Evolutionary conservation across 2,329 filamentous ascomycete species (phyloP).

Genomic region (Seiridium unicorne): DNA sequence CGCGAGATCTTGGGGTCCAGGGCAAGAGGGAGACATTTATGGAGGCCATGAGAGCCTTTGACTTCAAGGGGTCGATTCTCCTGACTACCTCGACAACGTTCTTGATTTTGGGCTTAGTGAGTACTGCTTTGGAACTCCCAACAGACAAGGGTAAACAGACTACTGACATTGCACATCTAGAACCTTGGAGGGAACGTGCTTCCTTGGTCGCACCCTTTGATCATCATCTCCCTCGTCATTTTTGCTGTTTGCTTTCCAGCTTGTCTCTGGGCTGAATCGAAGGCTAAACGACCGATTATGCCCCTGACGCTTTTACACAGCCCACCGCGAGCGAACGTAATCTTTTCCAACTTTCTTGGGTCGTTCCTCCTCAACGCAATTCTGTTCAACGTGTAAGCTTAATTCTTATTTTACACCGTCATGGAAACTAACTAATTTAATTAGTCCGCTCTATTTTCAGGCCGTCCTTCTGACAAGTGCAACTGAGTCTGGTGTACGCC

Average conservation of each 20-base stretch:
- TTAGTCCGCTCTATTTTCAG: conserved; percentile 73
- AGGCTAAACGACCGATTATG: conserved; percentile 56
- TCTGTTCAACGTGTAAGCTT: conserved; percentile 54
- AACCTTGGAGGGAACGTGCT: conserved; percentile 63
- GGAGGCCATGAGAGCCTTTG: conserved; percentile 55
- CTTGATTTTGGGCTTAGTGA: conserved; percentile 57
- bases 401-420: not conserved
- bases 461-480: conserved; percentile 69
- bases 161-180: conserved; percentile 23
- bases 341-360: conserved; percentile 53
- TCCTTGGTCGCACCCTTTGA: conserved; percentile 60
- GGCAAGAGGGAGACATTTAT: conserved; percentile 41
- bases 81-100: conserved; percentile 54
- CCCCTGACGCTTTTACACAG: conserved; percentile 51
- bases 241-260: conserved; percentile 46
- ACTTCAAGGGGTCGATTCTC: conserved; percentile 52
- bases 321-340: conserved; percentile 54
- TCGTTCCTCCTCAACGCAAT: conserved; percentile 54
- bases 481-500: conserved; percentile 69
- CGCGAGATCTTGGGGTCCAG: conserved; percentile 49
- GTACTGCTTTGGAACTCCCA: conserved; percentile 17
- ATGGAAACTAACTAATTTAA: not conserved
- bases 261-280: conserved; percentile 52
- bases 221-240: conserved; percentile 48
- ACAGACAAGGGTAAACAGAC: too few species aligned